A percentile compares a stretch with the other conserved stretches of the same genome.
These are phyloP conservation scores for Mortierella sp. DNA, from an alignment of 371 early-diverging fungal genomes.

Conservation along the genomic window DNA sequence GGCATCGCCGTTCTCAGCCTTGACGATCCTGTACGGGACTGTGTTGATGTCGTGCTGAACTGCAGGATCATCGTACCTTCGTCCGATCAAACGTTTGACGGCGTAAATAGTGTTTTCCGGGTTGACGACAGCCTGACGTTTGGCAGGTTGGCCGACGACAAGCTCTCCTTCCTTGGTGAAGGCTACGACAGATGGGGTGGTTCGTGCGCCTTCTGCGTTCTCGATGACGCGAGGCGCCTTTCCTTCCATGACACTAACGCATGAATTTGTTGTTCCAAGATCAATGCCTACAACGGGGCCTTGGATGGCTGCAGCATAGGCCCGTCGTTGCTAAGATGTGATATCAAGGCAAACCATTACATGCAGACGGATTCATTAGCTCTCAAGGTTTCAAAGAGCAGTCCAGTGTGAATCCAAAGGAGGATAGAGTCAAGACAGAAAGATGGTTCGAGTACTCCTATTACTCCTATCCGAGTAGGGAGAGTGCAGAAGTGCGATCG, in stretches of 20 bases:
- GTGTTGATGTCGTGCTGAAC: conserved; percentile 87
- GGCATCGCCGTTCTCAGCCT: conserved; percentile 96
- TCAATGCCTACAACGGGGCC: conserved; percentile 98
- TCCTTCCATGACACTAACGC: conserved; percentile 98
- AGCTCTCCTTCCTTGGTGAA: conserved; percentile 93
- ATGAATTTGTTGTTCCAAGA: conserved; percentile 99
- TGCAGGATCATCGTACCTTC: conserved; percentile 88
- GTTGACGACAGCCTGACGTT: conserved; percentile 95
- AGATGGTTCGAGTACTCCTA: too few species aligned
- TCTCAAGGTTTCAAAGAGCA: too few species aligned
- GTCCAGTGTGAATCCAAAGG: too few species aligned
- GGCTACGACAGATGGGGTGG: conserved; percentile 98
- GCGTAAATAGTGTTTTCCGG: conserved; percentile 96
- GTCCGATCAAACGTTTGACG: conserved; percentile 97
- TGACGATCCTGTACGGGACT: conserved; percentile 92
- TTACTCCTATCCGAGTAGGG: too few species aligned
- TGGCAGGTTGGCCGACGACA: conserved; percentile 96
- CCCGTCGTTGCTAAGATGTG: conserved; percentile 50
- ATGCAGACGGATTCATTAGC: too few species aligned
- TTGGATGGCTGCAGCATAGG: conserved; percentile 72
- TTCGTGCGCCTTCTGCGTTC: conserved; percentile 96
- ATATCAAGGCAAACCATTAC: too few species aligned
- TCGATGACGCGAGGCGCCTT: conserved; percentile 96
- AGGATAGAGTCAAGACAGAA: too few species aligned
- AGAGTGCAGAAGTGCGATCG: too few species aligned